Evolutionary conservation across 1,284 basidiomycete genomes (phyloP), one percentile per base, ranked within the genome.

Genomic region (Schizopora paradoxa): DNA sequence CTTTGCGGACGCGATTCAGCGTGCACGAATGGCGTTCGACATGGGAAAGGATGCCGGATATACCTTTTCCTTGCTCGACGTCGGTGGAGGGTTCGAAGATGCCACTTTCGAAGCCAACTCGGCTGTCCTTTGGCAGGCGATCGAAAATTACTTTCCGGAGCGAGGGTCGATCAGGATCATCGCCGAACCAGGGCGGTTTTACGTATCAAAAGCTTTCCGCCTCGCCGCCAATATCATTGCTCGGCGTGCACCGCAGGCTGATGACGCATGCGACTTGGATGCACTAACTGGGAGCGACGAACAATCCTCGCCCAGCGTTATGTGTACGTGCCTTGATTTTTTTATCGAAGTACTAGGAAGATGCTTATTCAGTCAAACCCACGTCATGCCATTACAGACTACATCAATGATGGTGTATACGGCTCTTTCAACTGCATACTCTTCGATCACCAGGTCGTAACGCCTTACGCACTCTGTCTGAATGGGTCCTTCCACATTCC

Each of bases 321-420:
- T 91, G 88, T 91, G 88, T 91, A 65, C 63, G 87, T 79, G 41
- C 39, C 43, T 41, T 42, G 21, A n/a, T 8, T 40, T 26, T 45
- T 51, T 49, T 49, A 47, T 51, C 53, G 14, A 34, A 32, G 40
- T 42, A 45, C 49, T 45, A 50, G 41, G 42, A n/a, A n/a, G n/a
- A n/a, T n/a, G n/a, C n/a, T 54, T 50, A 18, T 49, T 44, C 34
- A 53, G 53, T 43, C 49, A 41, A 28, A 51, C 49, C 29, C 37
- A 36, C 33, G 35, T 40, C 47, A 42, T 36, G 45, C 56, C 48
- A 45, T 51, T 34, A 33, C 61, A 92, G 90, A 95, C 72, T 97
- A 96, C 72, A 91, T 96, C 77, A 96, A 94, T 68, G 94, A 96
- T 65, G 94, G 93, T 36, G 91, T 97, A 32, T 99, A 99, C 66